Base-by-base conservation (phyloP, 257 asterid species). In the Verbascum thapsus region DNA sequence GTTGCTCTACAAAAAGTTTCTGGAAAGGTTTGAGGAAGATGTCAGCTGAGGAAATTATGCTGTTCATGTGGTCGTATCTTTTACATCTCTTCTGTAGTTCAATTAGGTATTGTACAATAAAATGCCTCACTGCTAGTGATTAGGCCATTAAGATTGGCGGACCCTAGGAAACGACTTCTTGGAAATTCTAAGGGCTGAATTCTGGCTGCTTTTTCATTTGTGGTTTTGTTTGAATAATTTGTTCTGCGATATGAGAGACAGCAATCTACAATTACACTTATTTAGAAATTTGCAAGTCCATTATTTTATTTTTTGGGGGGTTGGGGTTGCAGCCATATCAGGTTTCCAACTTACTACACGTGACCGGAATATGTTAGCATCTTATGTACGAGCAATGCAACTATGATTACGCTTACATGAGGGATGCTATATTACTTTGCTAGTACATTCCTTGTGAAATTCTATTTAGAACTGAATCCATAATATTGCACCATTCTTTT, bases 361-460 rank as follows among this genome's bases (percentile, higher is more conserved):
- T 38, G 32, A 15, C 8, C 12, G 13, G 7, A 53, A 48, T 39
- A 52, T 39, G 22, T 41, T 45, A 30, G 43, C 32, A 18, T 61
- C 67, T 61, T 32, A 26, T 39, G 44, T 61, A 70, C 10, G 37
- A 53, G 39, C 74, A 30, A 37, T 61, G 34, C 20, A 61, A 18
- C 20, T 38, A 47, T 65, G 59, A 61, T 20, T 34, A 57, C 35
- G 18, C 22, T 44, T 66, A 63, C 58, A 15, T 17, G 34, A 11
- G 34, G 3, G 35, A 49, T 56, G 66, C 68, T 74, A n/a, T 58
- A 52, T 57, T 30, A 56, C 43, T 15, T 57, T 22, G 57, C 72
- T 64, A 16, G 32, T 15, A 54, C 22, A 40, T 4, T 44, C 66
- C 49, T 47, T 53, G 13, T 61, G 61, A 54, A 37, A 18, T 70